Conservation (phyloP, 495 filamentous ascomycete genomes). For the Penicillium bialowiezense region DNA sequence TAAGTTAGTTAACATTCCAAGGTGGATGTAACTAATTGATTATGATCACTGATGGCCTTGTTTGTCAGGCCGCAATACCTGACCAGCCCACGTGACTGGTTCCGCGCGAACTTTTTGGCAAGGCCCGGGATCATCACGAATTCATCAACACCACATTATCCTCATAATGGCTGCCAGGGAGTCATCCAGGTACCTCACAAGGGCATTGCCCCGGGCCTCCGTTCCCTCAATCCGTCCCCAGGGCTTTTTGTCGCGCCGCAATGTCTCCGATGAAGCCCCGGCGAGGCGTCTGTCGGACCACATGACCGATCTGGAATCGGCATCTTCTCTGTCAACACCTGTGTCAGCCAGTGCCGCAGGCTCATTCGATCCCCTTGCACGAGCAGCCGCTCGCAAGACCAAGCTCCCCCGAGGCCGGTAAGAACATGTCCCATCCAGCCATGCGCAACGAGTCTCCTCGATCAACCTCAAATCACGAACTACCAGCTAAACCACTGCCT, state of each 20-base stretch:
- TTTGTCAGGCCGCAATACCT: conserved; percentile 12
- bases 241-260: conserved; percentile 38
- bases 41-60: too few relatives aligned
- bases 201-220: conserved; percentile 39
- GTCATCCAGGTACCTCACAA: conserved; percentile 42
- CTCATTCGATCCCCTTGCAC: conserved; percentile 58
- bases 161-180: conserved; percentile 42
- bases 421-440: not conserved
- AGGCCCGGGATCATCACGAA: conserved; percentile 8
- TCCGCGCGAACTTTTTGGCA: conserved; percentile 35
- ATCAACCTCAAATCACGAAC: conserved; percentile 3
- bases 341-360: conserved; percentile 26
- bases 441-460: too few relatives aligned
- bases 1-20: too few relatives aligned
- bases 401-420: conserved; percentile 69
- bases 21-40: too few relatives aligned
- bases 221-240: conserved; percentile 34
- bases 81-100: conserved; percentile 12
- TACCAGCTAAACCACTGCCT: conserved; percentile 10
- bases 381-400: conserved; percentile 47
- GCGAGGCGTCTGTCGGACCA: conserved; percentile 29
- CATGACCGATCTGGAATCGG: conserved; percentile 38
- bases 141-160: conserved; percentile 18
- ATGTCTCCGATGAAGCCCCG: conserved; percentile 47
- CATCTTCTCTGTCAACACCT: conserved; percentile 28